These are phyloP conservation scores for Tympanopsis confertula DNA, from an alignment of 2,329 filamentous ascomycete genomes.

Conservation along the genomic window DNA sequence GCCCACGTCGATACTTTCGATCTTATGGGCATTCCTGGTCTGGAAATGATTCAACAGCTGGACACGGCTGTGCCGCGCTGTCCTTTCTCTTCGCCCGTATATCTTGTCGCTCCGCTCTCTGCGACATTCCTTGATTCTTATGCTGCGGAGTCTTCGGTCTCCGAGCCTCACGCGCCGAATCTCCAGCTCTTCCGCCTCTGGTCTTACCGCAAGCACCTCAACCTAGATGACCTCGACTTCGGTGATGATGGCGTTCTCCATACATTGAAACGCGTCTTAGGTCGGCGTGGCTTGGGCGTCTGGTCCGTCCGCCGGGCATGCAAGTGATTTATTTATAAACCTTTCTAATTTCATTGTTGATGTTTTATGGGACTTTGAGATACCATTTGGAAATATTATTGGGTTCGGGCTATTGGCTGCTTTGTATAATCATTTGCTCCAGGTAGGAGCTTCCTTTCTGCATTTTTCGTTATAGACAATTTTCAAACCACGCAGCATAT, in stretches of 20 bases:
- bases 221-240: conserved; percentile 38
- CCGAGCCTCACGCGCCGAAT: conserved; percentile 2
- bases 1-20: neutral
- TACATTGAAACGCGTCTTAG: conserved; percentile 30
- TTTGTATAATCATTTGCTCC: no score
- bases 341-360: no score
- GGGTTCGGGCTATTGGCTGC: no score
- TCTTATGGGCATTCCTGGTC: neutral
- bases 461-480: no score
- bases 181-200: conserved; percentile 24
- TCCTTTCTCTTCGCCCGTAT: conserved; percentile 8
- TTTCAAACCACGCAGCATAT: no score
- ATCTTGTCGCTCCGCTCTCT: conserved; percentile 30
- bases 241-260: conserved; percentile 29
- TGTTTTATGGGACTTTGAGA: no score
- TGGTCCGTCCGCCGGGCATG: conserved; percentile 17
- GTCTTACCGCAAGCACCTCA: conserved; percentile 30
- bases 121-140: conserved; percentile 26
- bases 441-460: no score
- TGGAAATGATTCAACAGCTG: neutral
- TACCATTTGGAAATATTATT: no score
- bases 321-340: no score
- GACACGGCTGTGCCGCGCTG: neutral
- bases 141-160: no score
- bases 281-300: conserved; percentile 32